phyloP scores from a whole-genome alignment of 2,329 filamentous ascomycete genomes.

The Botrytis paeoniae region DNA sequence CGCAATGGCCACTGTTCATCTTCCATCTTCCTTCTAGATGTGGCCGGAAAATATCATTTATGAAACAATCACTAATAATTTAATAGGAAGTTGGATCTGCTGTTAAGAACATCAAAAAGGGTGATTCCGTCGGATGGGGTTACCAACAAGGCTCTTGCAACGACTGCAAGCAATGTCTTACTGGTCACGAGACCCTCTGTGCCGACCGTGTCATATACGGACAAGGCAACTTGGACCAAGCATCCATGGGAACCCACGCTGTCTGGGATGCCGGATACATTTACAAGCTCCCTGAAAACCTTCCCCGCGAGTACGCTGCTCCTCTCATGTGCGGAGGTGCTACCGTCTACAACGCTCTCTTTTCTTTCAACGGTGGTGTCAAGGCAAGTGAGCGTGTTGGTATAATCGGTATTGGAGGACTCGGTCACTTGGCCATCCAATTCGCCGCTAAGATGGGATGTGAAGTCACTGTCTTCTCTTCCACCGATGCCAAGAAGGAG shows the following conservation, averaged over 20 bases:
- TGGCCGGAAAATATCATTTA: neutral
- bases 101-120: conserved; percentile 42
- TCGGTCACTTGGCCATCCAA: conserved; percentile 62
- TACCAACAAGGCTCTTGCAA: conserved; percentile 44
- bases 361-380: conserved; percentile 37
- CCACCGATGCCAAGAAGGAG: conserved; percentile 59
- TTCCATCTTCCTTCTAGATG: conserved; percentile 15
- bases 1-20: neutral
- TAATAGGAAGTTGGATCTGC: conserved; percentile 39
- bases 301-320: conserved; percentile 42
- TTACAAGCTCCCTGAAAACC: conserved; percentile 41
- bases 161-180: conserved; percentile 45
- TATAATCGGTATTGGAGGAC: conserved; percentile 56
- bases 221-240: conserved; percentile 46
- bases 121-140: conserved; percentile 50
- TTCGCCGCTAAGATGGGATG: conserved; percentile 62
- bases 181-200: conserved; percentile 46
- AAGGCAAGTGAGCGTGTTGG: conserved; percentile 37
- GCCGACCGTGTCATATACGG: conserved; percentile 43
- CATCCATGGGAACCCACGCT: conserved; percentile 43
- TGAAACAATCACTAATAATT: neutral
- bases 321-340: conserved; percentile 49
- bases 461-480: conserved; percentile 56
- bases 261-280: conserved; percentile 43
- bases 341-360: conserved; percentile 41